phyloP scores from a whole-genome alignment of 129 eudicot genomes.

The Cynara cardunculus region DNA sequence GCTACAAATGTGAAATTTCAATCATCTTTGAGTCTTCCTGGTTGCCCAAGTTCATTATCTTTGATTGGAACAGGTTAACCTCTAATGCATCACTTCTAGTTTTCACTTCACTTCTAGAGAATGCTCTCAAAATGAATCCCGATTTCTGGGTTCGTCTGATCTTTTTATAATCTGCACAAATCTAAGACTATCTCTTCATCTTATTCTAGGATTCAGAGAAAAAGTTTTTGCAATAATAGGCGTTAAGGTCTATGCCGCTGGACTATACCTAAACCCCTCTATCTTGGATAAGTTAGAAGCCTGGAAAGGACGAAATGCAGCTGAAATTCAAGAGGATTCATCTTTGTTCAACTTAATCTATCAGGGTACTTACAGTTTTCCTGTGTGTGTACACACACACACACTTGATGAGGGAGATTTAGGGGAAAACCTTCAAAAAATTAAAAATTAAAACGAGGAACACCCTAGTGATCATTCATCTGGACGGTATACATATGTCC shows the following conservation, averaged over 20 bases:
- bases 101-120: neutral
- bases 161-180: neutral
- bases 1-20: conserved; percentile 71
- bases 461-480: neutral
- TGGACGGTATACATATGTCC: neutral
- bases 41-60: conserved; percentile 65
- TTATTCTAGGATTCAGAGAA: conserved; percentile 72
- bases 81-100: neutral
- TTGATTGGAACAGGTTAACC: conserved; percentile 87
- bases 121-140: neutral
- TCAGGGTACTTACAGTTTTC: conserved; percentile 38
- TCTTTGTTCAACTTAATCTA: conserved; percentile 51
- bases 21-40: conserved; percentile 59
- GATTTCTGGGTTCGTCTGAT: neutral
- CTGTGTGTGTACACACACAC: neutral
- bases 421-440: neutral
- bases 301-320: conserved; percentile 52
- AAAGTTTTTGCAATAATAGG: conserved; percentile 86
- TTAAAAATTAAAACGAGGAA: no score
- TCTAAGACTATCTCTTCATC: neutral
- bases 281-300: conserved; percentile 44
- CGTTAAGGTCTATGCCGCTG: conserved; percentile 93
- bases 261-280: conserved; percentile 52
- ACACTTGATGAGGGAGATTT: neutral
- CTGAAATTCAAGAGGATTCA: conserved; percentile 52